phyloP scores from a whole-genome alignment of 495 filamentous ascomycete species.

The Podospora pseudopauciseta region DNA sequence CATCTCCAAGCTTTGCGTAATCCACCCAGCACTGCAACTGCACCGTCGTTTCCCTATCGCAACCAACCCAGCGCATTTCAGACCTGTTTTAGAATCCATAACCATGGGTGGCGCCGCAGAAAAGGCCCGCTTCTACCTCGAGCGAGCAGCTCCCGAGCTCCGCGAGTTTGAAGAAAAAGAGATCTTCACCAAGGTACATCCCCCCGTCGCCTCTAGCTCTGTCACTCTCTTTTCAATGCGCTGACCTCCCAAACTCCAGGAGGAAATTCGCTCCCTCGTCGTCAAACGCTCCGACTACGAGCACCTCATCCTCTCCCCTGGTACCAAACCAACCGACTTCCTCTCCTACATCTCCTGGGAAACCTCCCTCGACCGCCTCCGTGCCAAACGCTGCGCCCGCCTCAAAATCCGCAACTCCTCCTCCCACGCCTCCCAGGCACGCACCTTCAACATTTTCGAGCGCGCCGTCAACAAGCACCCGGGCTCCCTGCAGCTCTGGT shows the following conservation, averaged over 20 bases:
- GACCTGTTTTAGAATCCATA: background rate
- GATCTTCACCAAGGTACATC: slow-evolving; percentile 71
- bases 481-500: slow-evolving; percentile 81
- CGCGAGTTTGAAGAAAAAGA: slow-evolving; percentile 84
- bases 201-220: too few species aligned
- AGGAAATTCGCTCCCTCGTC: slow-evolving; percentile 83
- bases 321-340: slow-evolving; percentile 71
- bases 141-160: slow-evolving; percentile 85
- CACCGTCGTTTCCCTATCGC: background rate
- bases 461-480: slow-evolving; percentile 82
- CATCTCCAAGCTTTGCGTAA: background rate
- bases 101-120: slow-evolving; percentile 81
- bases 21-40: background rate
- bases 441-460: slow-evolving; percentile 85
- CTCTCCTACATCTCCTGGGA: slow-evolving; percentile 87
- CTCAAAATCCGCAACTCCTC: slow-evolving; percentile 63
- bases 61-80: too few species aligned
- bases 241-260: slow-evolving; percentile 41
- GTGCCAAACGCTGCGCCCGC: slow-evolving; percentile 74
- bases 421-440: slow-evolving; percentile 65
- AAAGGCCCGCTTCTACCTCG: slow-evolving; percentile 91
- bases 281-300: slow-evolving; percentile 91
- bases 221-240: background rate
- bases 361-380: slow-evolving; percentile 79
- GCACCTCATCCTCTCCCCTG: slow-evolving; percentile 79